A percentile compares a stretch with the other conserved stretches of the same genome.
Evolutionary conservation across 495 filamentous ascomycete species (phyloP).

Genomic region (Usnea hakonensis): DNA sequence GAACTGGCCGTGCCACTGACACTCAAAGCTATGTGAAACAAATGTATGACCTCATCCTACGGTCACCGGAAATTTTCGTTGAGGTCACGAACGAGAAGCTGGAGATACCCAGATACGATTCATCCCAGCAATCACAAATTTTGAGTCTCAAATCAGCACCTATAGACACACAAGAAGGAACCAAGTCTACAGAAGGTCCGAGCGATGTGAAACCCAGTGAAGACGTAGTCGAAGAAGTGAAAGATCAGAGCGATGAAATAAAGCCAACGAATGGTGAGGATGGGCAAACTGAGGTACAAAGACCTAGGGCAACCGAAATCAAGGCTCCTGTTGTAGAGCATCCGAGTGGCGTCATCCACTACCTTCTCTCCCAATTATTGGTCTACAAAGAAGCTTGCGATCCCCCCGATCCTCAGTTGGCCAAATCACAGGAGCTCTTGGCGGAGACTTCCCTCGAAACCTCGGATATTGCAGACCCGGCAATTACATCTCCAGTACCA

Average conservation of each 20-base stretch:
- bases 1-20: constrained; percentile 58
- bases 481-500: background rate
- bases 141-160: constrained; percentile 52
- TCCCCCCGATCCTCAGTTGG: constrained; percentile 27
- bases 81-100: constrained; percentile 83
- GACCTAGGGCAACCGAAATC: constrained; percentile 55
- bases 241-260: constrained; percentile 37
- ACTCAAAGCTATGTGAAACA: constrained; percentile 63
- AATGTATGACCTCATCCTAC: constrained; percentile 73
- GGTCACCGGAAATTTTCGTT: constrained; percentile 80
- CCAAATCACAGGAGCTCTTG: constrained; percentile 12
- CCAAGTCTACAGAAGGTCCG: constrained; percentile 33
- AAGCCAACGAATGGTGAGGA: constrained; percentile 45
- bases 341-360: constrained; percentile 92
- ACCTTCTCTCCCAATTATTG: constrained; percentile 86
- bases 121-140: constrained; percentile 47
- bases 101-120: constrained; percentile 57
- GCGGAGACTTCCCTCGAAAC: constrained; percentile 10
- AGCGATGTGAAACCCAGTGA: constrained; percentile 29
- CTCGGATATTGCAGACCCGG: background rate
- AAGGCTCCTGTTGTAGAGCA: constrained; percentile 85
- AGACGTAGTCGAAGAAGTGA: constrained; percentile 35
- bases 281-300: constrained; percentile 50
- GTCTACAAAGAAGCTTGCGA: constrained; percentile 87
- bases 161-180: constrained; percentile 26